Percentiles rank a stretch among this genome's conserved stretches.
phyloP scores from a whole-genome alignment of 1,139 yeast species.

The Kluyveromyces sp. region DNA sequence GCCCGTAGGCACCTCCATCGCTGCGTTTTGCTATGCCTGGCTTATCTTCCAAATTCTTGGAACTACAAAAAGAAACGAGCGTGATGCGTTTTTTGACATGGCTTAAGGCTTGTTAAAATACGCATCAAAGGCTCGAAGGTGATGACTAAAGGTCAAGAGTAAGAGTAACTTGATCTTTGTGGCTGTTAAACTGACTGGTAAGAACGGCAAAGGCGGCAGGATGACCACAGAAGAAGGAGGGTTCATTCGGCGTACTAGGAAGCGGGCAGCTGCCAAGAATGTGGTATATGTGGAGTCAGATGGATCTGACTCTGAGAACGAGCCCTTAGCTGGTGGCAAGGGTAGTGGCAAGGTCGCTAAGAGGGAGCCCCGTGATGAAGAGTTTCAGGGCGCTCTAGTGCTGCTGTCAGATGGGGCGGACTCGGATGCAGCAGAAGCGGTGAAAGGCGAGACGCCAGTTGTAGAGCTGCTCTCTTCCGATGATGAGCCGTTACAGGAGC shows the following conservation, averaged over 20 bases:
- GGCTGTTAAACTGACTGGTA: no score
- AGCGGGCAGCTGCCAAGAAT: constrained; percentile 15
- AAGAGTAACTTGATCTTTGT: neutral
- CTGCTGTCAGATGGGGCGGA: constrained; percentile 11
- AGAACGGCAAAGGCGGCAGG: neutral
- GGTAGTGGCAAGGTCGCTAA: constrained; percentile 2
- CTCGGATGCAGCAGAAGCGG: constrained; percentile 13
- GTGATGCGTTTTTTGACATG: neutral
- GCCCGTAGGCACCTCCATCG: no score
- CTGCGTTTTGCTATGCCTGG: no score
- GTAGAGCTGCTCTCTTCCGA: constrained; percentile 15
- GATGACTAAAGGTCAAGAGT: neutral
- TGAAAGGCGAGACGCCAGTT: constrained; percentile 16
- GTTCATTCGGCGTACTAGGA: constrained; percentile 22
- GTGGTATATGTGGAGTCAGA: constrained; percentile 20
- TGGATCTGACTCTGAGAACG: constrained; percentile 13
- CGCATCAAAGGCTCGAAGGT: neutral
- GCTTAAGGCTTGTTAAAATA: neutral
- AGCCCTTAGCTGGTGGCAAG: constrained; percentile 6
- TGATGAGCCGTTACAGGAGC: constrained; percentile 20
- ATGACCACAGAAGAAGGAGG: constrained; percentile 27
- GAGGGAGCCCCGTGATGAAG: constrained; percentile 4
- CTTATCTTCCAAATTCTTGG: neutral
- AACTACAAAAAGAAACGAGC: neutral
- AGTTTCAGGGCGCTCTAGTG: neutral